These are phyloP conservation scores for Lactarius tabidus DNA, from an alignment of 768 basidiomycete genomes.

Conservation along the genomic window DNA sequence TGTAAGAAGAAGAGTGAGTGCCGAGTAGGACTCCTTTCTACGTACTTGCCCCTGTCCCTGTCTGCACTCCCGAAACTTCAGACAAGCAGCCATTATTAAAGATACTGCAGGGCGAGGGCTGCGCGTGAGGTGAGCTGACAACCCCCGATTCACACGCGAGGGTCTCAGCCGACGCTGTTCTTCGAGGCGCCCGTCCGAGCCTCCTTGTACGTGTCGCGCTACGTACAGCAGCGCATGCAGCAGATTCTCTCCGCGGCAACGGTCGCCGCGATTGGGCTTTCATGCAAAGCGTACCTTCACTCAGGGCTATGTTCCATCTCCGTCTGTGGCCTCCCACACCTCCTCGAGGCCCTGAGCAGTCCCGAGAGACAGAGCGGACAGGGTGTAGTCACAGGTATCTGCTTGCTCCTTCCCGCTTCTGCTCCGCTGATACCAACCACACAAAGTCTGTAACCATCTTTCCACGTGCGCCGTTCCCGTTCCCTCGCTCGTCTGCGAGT, in stretches of 20 bases:
- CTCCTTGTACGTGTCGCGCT: background rate
- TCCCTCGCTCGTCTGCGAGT: slow-evolving; percentile 16
- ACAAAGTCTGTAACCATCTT: slow-evolving; percentile 84
- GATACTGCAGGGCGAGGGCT: too few species aligned
- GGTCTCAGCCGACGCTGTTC: too few species aligned
- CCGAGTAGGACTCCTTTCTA: too few species aligned
- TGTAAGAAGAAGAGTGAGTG: too few species aligned
- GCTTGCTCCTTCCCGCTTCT: background rate
- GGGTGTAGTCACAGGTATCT: slow-evolving; percentile 68
- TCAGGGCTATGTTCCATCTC: slow-evolving; percentile 62
- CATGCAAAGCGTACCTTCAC: slow-evolving; percentile 74
- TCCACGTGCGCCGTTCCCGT: slow-evolving; percentile 62
- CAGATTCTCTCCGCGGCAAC: slow-evolving; percentile 50
- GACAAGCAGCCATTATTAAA: too few species aligned
- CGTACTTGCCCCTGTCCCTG: too few species aligned
- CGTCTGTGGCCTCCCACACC: slow-evolving; percentile 63
- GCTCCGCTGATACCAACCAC: background rate
- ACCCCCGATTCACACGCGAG: too few species aligned
- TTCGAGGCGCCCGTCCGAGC: too few species aligned
- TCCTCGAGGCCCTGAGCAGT: slow-evolving; percentile 57
- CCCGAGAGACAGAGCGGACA: slow-evolving; percentile 45
- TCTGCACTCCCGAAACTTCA: too few species aligned
- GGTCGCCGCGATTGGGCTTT: slow-evolving; percentile 63
- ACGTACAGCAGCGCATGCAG: slow-evolving; percentile 16
- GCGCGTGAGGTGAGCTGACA: too few species aligned